A percentile compares a stretch with the other conserved stretches of the same genome.
phyloP scores from a whole-genome alignment of 768 basidiomycete genomes.

The Krasilnikovozyma curviuscula region DNA sequence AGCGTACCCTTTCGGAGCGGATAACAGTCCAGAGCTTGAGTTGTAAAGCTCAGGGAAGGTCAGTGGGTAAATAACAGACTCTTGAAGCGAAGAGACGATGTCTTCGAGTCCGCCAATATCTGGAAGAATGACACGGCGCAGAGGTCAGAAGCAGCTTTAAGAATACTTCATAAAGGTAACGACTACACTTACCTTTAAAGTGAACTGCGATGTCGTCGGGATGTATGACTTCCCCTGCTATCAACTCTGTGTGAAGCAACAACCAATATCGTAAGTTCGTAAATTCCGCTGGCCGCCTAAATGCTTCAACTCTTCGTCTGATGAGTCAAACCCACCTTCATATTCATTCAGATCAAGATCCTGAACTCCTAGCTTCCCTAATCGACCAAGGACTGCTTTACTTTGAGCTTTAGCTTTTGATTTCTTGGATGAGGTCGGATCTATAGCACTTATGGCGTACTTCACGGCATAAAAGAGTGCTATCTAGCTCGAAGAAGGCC shows the following conservation, averaged over 20 bases:
- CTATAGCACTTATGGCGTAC: too few species aligned
- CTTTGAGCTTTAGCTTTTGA: conserved; percentile 26
- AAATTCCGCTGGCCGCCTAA: too few species aligned
- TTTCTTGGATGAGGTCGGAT: too few species aligned
- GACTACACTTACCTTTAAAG: conserved; percentile 42
- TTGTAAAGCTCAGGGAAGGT: conserved; percentile 75
- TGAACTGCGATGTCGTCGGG: conserved; percentile 65
- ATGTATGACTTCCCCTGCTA: conserved; percentile 81
- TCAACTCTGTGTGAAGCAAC: conserved; percentile 38
- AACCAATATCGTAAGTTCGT: conserved; percentile 17
- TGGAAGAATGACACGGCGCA: conserved; percentile 19
- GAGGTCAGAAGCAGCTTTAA: background rate
- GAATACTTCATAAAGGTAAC: background rate
- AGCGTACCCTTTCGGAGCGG: conserved; percentile 93
- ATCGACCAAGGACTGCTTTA: conserved; percentile 22
- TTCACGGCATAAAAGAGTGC: too few species aligned
- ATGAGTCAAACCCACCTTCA: conserved; percentile 40
- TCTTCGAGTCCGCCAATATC: conserved; percentile 87
- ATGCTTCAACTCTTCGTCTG: background rate
- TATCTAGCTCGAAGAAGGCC: too few species aligned
- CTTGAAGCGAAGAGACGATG: conserved; percentile 72
- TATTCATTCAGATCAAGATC: conserved; percentile 71
- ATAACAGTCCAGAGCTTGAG: conserved; percentile 49
- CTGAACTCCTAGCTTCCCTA: conserved; percentile 21
- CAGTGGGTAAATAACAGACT: conserved; percentile 88